Conservation (phyloP, 2,329 filamentous ascomycete genomes). For the Ascomycota sp. region DNA sequence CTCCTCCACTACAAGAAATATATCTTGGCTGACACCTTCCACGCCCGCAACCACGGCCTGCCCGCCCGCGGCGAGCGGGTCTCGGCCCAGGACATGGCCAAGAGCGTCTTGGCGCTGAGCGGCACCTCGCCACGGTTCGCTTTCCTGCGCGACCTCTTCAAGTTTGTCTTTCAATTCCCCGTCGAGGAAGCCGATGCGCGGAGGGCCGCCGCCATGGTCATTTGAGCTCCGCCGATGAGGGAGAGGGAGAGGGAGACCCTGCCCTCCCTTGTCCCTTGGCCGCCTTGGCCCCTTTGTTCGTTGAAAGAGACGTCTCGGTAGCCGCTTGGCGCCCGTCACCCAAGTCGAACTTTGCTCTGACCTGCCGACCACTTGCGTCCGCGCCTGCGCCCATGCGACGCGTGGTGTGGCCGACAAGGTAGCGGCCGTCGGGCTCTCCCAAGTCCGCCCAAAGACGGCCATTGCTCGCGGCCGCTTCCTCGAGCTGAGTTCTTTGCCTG, state of each 20-base stretch:
- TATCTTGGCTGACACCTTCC: constrained; percentile 52
- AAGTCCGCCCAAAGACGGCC: no score
- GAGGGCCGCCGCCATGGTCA: constrained; percentile 41
- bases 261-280: no score
- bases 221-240: constrained; percentile 16
- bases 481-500: no score
- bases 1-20: constrained; percentile 66
- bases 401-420: no score
- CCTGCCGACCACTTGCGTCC: no score
- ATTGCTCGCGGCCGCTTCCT: no score
- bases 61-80: constrained; percentile 38
- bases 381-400: no score
- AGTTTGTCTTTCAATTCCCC: constrained; percentile 66
- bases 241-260: background rate
- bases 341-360: no score
- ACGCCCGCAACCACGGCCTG: constrained; percentile 16
- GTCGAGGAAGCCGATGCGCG: constrained; percentile 55
- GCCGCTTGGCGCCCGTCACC: no score
- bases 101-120: constrained; percentile 58
- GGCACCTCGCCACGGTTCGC: constrained; percentile 45
- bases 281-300: no score
- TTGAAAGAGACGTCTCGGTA: no score
- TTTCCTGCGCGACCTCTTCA: constrained; percentile 68
- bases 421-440: no score
- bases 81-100: constrained; percentile 55